Conservation (phyloP, 139 green algal species). For the Tetraselmis striata region DNA sequence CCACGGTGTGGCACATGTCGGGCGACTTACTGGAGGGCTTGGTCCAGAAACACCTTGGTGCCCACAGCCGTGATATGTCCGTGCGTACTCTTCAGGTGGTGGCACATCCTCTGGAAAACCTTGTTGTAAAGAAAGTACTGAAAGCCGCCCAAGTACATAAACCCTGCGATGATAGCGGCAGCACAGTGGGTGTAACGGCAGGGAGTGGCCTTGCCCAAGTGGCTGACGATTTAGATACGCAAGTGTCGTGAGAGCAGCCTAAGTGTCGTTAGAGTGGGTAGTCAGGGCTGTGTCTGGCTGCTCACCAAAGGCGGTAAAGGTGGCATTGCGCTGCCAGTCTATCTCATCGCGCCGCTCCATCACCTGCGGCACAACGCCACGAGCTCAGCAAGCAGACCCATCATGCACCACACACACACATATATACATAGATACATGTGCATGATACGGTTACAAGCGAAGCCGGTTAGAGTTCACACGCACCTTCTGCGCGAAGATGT, state of each 20-base stretch:
- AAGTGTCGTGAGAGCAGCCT: too few species aligned
- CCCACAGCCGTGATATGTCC: conserved; percentile 5
- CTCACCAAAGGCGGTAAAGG: conserved; percentile 63
- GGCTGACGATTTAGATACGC: too few species aligned
- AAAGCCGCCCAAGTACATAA: conserved; percentile 50
- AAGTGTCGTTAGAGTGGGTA: too few species aligned
- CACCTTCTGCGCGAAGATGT: conserved; percentile 88
- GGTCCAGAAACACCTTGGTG: conserved; percentile 82
- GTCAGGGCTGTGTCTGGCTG: too few species aligned
- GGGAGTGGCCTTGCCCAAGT: background rate
- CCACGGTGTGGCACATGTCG: too few species aligned
- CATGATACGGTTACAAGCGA: too few species aligned
- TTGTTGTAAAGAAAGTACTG: conserved; percentile 86
- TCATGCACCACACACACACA: too few species aligned
- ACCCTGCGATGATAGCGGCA: background rate
- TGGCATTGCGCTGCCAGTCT: conserved; percentile 65
- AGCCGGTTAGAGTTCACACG: too few species aligned
- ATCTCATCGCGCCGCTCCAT: conserved; percentile 66
- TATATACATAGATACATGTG: too few species aligned
- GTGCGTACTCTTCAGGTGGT: background rate
- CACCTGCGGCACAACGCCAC: conserved; percentile 44
- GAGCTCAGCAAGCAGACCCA: too few species aligned
- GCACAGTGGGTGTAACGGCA: background rate
- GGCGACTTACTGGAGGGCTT: conserved; percentile 69
- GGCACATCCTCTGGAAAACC: conserved; percentile 46